Percentiles rank a stretch among this genome's conserved stretches.
These are phyloP conservation scores for Corinectria fuckeliana DNA, from an alignment of 2,329 filamentous ascomycete genomes.

Conservation along the genomic window DNA sequence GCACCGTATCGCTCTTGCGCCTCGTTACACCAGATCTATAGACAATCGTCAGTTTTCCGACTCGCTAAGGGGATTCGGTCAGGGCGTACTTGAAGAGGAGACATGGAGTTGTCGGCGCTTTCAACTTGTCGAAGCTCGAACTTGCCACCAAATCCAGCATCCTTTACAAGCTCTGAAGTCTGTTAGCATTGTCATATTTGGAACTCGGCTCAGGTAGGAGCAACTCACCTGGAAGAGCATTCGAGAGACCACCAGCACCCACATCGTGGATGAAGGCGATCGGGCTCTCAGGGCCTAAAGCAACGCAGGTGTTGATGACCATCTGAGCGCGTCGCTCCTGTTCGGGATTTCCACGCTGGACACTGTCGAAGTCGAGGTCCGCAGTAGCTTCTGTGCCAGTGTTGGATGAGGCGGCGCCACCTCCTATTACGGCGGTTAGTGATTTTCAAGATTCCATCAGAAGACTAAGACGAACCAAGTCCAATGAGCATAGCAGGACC, in stretches of 20 bases:
- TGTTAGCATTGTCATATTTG: background rate
- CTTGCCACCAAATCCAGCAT: constrained; percentile 86
- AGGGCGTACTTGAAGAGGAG: constrained; percentile 72
- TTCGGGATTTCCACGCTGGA: constrained; percentile 96
- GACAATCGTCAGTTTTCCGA: background rate
- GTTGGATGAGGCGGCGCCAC: constrained; percentile 91
- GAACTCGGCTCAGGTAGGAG: no score
- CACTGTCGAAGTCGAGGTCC: constrained; percentile 95
- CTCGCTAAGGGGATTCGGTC: no score
- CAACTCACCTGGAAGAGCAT: constrained; percentile 64
- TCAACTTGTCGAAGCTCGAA: constrained; percentile 97
- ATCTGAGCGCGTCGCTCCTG: constrained; percentile 95
- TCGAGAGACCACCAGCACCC: constrained; percentile 81
- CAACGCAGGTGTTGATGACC: constrained; percentile 94
- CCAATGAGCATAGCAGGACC: constrained; percentile 98
- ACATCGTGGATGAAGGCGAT: constrained; percentile 99
- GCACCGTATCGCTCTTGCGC: constrained; percentile 84
- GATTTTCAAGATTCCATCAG: background rate
- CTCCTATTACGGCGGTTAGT: constrained; percentile 44
- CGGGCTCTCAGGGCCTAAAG: constrained; percentile 82
- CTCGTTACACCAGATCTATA: constrained; percentile 94
- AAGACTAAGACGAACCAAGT: constrained; percentile 61
- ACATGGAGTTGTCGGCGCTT: constrained; percentile 89
- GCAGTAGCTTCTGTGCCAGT: constrained; percentile 87
- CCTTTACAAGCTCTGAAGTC: constrained; percentile 79